Base-by-base conservation (phyloP, 2,329 filamentous ascomycete species). In the Trichoderma sp. region DNA sequence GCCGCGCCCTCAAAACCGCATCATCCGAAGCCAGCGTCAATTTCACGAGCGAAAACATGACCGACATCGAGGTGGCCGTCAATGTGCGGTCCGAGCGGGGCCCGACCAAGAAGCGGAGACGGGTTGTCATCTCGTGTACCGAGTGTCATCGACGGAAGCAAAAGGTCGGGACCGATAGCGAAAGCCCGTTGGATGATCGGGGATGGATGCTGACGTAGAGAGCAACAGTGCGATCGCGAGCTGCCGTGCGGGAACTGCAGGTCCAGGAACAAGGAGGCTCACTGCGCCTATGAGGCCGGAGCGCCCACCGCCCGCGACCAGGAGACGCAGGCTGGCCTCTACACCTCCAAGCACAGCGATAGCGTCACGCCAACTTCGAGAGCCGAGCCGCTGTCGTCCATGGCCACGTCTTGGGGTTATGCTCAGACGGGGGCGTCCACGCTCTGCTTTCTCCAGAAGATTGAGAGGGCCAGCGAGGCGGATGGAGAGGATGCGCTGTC, bases 91-190 rank as follows among this genome's bases (percentile, higher is more conserved):
- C 66, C n/a, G 73, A 73, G 34, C 73, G 72, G 30, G 81, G 79
- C 53, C 84, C 85, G 20, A 83, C 85, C 5, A 84, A 86, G 70
- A 90, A 90, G 79, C 83, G 89, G 74, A 85, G 87, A 76, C 84
- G 89, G 50, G 83, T 88, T 55, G 87, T 90, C 58, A 88, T 91
- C 71, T 90, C 88, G 8, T 91, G 89, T 75, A 88, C 85, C 12
- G 88, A 91, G 77, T 91, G 89, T 74, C 89, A 91, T 78, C 83
- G 88, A 73, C 84, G 89, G 72, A 91, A 91, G 77, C 88, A 90
- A 77, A 88, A 88, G 83, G 86, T 86, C 58, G 43, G 76, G 23
- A 32, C 15, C 26, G 30, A 32, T 26, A 28, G n/a, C 17, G 34
- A 36, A 59, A 34, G 57, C 57, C 30, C 30, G 20, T 17, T 30